Conservation (phyloP, 1,139 yeast species). For the Zhuliangozyma blackwelliae region DNA sequence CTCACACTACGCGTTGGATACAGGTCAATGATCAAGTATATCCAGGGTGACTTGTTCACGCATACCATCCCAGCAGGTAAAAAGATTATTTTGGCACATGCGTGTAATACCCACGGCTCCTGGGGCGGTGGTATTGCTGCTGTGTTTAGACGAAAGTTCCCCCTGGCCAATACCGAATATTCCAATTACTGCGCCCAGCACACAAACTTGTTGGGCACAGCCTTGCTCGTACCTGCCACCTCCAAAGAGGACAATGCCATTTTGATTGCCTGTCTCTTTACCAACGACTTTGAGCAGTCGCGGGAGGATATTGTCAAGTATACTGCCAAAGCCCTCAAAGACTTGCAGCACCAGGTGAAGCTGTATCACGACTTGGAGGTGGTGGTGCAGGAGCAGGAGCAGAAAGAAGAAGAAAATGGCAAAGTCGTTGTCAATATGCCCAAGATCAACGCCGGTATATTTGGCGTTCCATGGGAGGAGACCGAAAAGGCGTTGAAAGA, state of each 20-base stretch:
- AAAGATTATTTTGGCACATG: slow-evolving; percentile 51
- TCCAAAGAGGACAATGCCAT: slow-evolving; percentile 25
- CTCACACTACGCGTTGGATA: background rate
- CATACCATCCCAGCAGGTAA: slow-evolving; percentile 16
- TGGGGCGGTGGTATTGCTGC: slow-evolving; percentile 88
- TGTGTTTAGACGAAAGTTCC: slow-evolving; percentile 46
- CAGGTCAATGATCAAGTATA: slow-evolving; percentile 35
- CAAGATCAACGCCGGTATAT: slow-evolving; percentile 74
- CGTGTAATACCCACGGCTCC: slow-evolving; percentile 72
- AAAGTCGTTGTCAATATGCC: slow-evolving; percentile 54
- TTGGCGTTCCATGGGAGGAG: slow-evolving; percentile 71
- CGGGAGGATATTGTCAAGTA: slow-evolving; percentile 40
- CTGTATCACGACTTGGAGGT: slow-evolving; percentile 4
- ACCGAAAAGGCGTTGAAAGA: slow-evolving; percentile 50
- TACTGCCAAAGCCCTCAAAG: slow-evolving; percentile 46
- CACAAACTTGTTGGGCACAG: slow-evolving; percentile 47
- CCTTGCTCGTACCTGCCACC: slow-evolving; percentile 41
- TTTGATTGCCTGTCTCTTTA: slow-evolving; percentile 57
- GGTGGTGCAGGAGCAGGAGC: slow-evolving; percentile 10
- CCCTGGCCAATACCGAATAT: slow-evolving; percentile 48
- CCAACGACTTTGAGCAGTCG: slow-evolving; percentile 43
- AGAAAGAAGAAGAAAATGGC: slow-evolving; percentile 10
- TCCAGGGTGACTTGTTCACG: slow-evolving; percentile 57
- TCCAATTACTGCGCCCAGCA: slow-evolving; percentile 40
- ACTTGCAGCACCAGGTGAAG: slow-evolving; percentile 29